Conservation (phyloP, 495 filamentous ascomycete species). For the Penicillium soppii region DNA sequence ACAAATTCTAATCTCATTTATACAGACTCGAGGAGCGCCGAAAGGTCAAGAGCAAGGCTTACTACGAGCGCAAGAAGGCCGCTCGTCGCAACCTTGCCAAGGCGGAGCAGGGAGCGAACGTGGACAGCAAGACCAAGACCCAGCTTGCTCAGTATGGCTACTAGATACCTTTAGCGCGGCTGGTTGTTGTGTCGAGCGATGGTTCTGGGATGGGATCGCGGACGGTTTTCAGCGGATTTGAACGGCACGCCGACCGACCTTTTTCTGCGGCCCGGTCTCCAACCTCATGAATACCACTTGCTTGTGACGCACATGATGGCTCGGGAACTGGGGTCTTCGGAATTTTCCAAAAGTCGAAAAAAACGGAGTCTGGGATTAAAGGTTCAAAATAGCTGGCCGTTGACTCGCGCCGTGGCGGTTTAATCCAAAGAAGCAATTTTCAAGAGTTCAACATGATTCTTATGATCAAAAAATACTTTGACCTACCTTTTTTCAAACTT, state of each 20-base stretch:
- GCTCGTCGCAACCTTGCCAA: slow-evolving; percentile 83
- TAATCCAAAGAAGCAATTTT: slow-evolving; percentile 48
- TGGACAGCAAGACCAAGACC: slow-evolving; percentile 71
- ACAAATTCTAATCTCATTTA: slow-evolving; percentile 4
- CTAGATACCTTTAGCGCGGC: slow-evolving; percentile 56
- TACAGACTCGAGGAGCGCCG: slow-evolving; percentile 94
- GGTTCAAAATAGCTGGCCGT: slow-evolving; percentile 49
- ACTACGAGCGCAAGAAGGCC: slow-evolving; percentile 99
- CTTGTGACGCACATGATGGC: slow-evolving; percentile 41
- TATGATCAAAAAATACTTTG: slow-evolving; percentile 22
- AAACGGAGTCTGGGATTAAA: slow-evolving; percentile 48
- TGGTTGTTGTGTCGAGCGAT: slow-evolving; percentile 49
- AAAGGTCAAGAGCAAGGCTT: slow-evolving; percentile 97
- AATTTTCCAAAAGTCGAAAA: slow-evolving; percentile 33
- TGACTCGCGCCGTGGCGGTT: slow-evolving; percentile 50
- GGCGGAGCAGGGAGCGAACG: slow-evolving; percentile 86
- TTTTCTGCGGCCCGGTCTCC: slow-evolving; percentile 33
- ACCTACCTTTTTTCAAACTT: slow-evolving; percentile 12
- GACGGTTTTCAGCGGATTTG: slow-evolving; percentile 47
- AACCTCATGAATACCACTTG: slow-evolving; percentile 30
- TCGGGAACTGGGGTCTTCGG: slow-evolving; percentile 31
- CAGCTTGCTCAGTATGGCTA: slow-evolving; percentile 72
- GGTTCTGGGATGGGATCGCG: slow-evolving; percentile 45
- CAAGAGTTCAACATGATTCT: slow-evolving; percentile 42
- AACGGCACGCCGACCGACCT: slow-evolving; percentile 46